Base-by-base conservation (phyloP, 139 green algal species). In the Coccomyxa sp. region DNA sequence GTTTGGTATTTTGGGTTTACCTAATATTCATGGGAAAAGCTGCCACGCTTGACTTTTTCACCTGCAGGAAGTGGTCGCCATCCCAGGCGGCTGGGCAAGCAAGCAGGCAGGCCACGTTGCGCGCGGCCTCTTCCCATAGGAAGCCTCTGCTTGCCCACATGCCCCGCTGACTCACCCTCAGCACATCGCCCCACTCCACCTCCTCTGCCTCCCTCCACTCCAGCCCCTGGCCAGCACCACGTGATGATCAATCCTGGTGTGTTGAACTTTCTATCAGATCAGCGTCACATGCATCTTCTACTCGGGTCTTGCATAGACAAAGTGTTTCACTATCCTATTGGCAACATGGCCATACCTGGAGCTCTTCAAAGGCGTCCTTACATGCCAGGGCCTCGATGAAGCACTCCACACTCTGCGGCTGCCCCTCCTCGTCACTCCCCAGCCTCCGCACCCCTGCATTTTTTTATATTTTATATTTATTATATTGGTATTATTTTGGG, bases 11-110 rank as follows among this genome's bases (percentile, higher is more conserved):
- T 11, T 11, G 7, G 7, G 38, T 51, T 7, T 51, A 51, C 38
- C n/a, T 51, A 7, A 51, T 51, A 51, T 7, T 51, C 38, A 7
- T 51, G 38, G 38, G 7, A 51, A 81, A 14, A 63, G 18, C n/a
- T 30, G 18, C 27, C 21, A 75, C 9, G 27, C 13, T 75, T 25
- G 45, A 32, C 67, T 80, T 79, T 45, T 25, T 80, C 76, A n/a
- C 83, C 84, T 87, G 79, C 71, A 92, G 81, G 84, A 92, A 91
- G 77, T 92, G 88, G 25, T 92, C 86, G 13, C 87, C 84, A 57
- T 90, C 84, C 71, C 88, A 86, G 18, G 88, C 86, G 11, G 82
- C 81, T 1, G 84, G 86, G 16, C 57, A 86, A 38, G 71, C 68
- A 13, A 90, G 80, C 82, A 92, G 86, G 27, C 81, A 60, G 59